Evolutionary conservation across 805 yeast species (phyloP), one percentile per base, ranked within the genome.

Genomic region (Kregervanrija delftensis): DNA sequence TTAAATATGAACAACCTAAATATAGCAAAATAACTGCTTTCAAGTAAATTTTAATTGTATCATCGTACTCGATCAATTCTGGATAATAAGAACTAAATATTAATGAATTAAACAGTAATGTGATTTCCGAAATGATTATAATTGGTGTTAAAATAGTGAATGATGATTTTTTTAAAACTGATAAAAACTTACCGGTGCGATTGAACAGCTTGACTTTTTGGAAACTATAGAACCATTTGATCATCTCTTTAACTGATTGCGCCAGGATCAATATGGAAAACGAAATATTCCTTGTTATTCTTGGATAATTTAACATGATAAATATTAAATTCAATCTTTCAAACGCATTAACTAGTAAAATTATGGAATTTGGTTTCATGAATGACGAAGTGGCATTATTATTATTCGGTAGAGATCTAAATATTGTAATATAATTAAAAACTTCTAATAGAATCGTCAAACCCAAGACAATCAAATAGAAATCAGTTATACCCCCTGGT

Each of bases 401-500:
- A 2, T 44, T 47, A 5, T 54, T 45, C 5, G 41, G 39, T 2
- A 46, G 22, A 8, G 30, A 34, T 9, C 52, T 40, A 42, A 57
- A 55, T 12, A 59, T 48, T 3, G 49, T 28, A 4, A 51, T 2
- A 37, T 54, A 54, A 11, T 51, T 53, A 16, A 59, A 44, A 3
- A 46, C 30, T 34, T 62, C 66, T 3, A 54, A 22, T 6, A 47
- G 13, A 2, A 50, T 37, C 13, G 54, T 36, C 2, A 34, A 22
- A 3, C 44, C 31, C 30, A 55, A 52, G 4, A 57, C 50, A 6
- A 45, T 12, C 4, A 61, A 32, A 42, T 79, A 74, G 61, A 80
- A 83, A 51, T 77, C 84, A 38, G 86, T 85, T 11, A 83, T 77
- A 0, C 87, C 89, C 6, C 83, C 87, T 1, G 88, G 84, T 15